phyloP scores from a whole-genome alignment of 192 early-diverging fungal species.

The Mortierella alpina region DNA sequence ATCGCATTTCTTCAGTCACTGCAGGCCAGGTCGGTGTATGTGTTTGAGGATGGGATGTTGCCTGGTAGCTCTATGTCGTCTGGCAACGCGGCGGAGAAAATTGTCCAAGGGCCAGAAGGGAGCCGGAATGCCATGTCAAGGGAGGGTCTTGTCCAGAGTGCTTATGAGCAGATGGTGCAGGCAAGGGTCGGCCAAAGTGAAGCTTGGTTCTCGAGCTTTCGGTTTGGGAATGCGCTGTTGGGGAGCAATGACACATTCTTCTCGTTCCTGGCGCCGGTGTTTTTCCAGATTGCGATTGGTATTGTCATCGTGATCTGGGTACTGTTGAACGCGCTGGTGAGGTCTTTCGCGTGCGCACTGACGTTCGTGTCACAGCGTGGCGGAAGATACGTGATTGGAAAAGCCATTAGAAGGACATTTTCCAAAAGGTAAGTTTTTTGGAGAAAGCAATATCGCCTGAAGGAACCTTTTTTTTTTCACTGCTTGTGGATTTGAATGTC shows the following conservation, averaged over 20 bases:
- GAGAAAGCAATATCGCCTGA: no score
- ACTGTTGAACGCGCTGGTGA: slow-evolving; percentile 40
- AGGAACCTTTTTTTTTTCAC: background rate
- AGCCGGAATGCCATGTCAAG: background rate
- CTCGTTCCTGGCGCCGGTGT: slow-evolving; percentile 65
- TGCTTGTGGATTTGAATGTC: background rate
- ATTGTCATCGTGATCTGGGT: slow-evolving; percentile 57
- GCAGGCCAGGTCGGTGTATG: slow-evolving; percentile 6
- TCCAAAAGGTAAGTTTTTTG: slow-evolving; percentile 28
- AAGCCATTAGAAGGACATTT: slow-evolving; percentile 38
- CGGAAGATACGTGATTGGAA: slow-evolving; percentile 28
- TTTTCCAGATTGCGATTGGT: slow-evolving; percentile 60
- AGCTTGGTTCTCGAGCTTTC: slow-evolving; percentile 32
- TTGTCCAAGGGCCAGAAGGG: slow-evolving; percentile 19
- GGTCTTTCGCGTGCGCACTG: slow-evolving; percentile 6
- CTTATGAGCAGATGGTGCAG: slow-evolving; percentile 35
- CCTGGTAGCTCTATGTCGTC: background rate
- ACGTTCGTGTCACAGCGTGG: slow-evolving; percentile 33
- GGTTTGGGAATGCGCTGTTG: slow-evolving; percentile 56
- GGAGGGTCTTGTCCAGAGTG: slow-evolving; percentile 12
- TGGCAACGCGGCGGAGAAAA: slow-evolving; percentile 23
- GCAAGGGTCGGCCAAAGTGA: slow-evolving; percentile 24
- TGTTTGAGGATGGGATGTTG: slow-evolving; percentile 1
- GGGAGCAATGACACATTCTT: slow-evolving; percentile 67
- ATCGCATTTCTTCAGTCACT: slow-evolving; percentile 40